These are phyloP conservation scores for Zea mays DNA, from an alignment of 176 grass and related monocot species.

Conservation along the genomic window Zm-B73-REFERENCE-NAM-5.0 NC_050097.1:69810501-69811000, in stretches of 20 bases:
- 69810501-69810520: background rate
- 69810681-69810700: background rate
- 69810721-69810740: background rate
- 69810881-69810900: background rate
- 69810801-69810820: background rate
- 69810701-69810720: background rate
- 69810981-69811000: background rate
- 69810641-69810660: background rate
- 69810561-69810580: slow-evolving; percentile 6
- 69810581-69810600: background rate
- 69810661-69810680: background rate
- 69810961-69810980: too few relatives aligned
- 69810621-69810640: background rate
- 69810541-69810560: background rate
- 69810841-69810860: background rate
- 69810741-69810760: background rate
- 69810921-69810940: background rate
- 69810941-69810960: too few relatives aligned
- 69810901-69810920: background rate
- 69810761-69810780: background rate
- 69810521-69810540: background rate
- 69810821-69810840: background rate
- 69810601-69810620: background rate
- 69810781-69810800: background rate
- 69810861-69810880: background rate